phyloP scores from a whole-genome alignment of 2,329 filamentous ascomycete genomes.

The Aspergillus chevalieri region DNA sequence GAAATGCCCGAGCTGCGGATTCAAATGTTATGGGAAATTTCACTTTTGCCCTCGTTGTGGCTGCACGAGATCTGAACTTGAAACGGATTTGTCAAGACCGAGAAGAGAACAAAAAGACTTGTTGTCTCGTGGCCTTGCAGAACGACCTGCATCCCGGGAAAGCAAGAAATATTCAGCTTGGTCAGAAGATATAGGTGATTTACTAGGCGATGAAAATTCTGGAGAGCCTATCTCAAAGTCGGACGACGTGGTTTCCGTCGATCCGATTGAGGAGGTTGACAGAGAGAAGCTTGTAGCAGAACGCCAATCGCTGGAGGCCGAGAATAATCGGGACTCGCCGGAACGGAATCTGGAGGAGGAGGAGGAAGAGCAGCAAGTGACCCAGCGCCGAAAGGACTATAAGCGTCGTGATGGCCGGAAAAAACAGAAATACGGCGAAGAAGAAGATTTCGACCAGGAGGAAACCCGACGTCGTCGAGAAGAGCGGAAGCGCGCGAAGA shows the following conservation, averaged over 20 bases:
- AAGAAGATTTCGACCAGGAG: slow-evolving; percentile 30
- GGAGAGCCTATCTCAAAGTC: too few species aligned
- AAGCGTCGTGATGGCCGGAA: slow-evolving; percentile 12
- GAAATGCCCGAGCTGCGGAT: slow-evolving; percentile 22
- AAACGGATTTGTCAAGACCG: too few species aligned
- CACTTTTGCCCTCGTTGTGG: slow-evolving; percentile 22
- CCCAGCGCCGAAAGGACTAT: neutral
- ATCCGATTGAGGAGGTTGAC: neutral
- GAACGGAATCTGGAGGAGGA: slow-evolving; percentile 22
- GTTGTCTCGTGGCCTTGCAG: too few species aligned
- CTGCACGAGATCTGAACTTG: neutral
- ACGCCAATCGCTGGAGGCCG: neutral
- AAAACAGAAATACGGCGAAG: slow-evolving; percentile 21
- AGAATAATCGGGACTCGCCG: slow-evolving; percentile 11
- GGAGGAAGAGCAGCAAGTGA: slow-evolving; percentile 2
- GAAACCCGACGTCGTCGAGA: slow-evolving; percentile 32
- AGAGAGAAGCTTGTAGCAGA: neutral
- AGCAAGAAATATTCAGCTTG: neutral
- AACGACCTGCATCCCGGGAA: neutral
- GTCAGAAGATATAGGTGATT: too few species aligned
- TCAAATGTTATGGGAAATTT: slow-evolving; percentile 15
- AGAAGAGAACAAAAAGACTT: too few species aligned
- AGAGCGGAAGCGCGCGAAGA: slow-evolving; percentile 38
- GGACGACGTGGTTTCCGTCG: neutral
- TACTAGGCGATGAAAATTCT: too few species aligned